Evolutionary conservation across 352 stramenopile genomes (phyloP).

Genomic region (Phytophthora sansomeana): DNA sequence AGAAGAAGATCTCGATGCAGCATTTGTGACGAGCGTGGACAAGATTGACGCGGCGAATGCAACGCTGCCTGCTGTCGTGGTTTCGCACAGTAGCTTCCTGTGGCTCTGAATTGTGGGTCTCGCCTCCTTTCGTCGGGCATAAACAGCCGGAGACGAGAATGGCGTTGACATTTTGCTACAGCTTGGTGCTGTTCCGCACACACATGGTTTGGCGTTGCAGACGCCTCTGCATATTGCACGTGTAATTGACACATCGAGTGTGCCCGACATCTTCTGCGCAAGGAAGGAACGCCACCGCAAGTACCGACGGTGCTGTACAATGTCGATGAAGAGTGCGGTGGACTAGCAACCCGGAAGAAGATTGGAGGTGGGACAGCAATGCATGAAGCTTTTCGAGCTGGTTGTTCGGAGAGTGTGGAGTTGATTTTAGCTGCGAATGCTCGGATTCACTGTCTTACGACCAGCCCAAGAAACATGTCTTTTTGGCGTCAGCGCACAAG

Average conservation of each 20-base stretch:
- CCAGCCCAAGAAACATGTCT: constrained; percentile 46
- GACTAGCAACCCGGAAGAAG: constrained; percentile 33
- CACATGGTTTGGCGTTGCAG: constrained; percentile 51
- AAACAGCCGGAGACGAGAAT: constrained; percentile 52
- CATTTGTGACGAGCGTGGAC: constrained; percentile 84
- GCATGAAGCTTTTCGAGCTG: constrained; percentile 55
- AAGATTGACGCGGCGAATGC: constrained; percentile 69
- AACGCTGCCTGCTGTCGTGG: constrained; percentile 75
- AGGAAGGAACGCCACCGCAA: constrained; percentile 29
- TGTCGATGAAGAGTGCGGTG: constrained; percentile 27
- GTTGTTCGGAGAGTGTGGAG: constrained; percentile 62
- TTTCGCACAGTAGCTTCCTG: constrained; percentile 55
- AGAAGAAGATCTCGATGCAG: constrained; percentile 43
- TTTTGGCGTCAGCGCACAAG: constrained; percentile 57
- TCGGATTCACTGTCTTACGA: constrained; percentile 32
- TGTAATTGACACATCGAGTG: constrained; percentile 46
- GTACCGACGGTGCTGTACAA: constrained; percentile 30
- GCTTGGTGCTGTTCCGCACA: constrained; percentile 40
- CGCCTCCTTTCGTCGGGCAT: constrained; percentile 64
- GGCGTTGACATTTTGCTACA: constrained; percentile 57
- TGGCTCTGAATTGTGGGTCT: constrained; percentile 30
- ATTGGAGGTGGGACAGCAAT: constrained; percentile 63
- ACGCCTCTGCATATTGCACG: constrained; percentile 72
- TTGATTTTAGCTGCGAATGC: constrained; percentile 66
- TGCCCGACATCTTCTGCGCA: constrained; percentile 63